phyloP scores from a whole-genome alignment of 1,284 basidiomycete species.

The Filobasidium uniguttulatum region DNA sequence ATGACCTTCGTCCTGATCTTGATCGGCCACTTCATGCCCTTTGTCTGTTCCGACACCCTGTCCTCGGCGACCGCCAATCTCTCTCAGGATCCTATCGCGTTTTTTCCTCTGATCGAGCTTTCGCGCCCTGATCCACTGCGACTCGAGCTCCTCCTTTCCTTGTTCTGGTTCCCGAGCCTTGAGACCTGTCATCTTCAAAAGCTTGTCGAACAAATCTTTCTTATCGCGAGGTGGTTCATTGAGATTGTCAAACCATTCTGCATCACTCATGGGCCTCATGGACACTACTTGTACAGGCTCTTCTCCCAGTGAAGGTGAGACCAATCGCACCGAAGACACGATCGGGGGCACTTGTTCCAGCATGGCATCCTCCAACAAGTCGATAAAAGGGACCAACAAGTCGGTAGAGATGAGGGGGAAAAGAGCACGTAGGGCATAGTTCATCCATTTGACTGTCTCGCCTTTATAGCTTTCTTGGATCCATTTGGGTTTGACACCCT shows the following conservation, averaged over 20 bases:
- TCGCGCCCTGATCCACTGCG: background rate
- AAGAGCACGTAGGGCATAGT: slow-evolving; percentile 30
- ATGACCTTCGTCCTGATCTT: slow-evolving; percentile 6
- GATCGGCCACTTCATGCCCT: background rate
- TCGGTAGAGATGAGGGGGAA: slow-evolving; percentile 36
- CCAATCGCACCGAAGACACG: slow-evolving; percentile 33
- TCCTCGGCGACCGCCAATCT: slow-evolving; percentile 14
- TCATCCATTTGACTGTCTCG: slow-evolving; percentile 10
- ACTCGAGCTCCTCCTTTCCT: too few relatives aligned
- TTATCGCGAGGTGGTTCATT: slow-evolving; percentile 15
- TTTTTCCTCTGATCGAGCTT: slow-evolving; percentile 16
- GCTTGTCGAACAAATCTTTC: too few relatives aligned
- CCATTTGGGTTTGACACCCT: slow-evolving; percentile 6
- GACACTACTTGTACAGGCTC: slow-evolving; percentile 32
- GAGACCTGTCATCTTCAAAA: too few relatives aligned
- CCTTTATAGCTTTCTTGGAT: slow-evolving; percentile 5
- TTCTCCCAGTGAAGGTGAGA: slow-evolving; percentile 28
- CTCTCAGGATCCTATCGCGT: slow-evolving; percentile 21
- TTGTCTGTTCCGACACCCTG: slow-evolving; percentile 7
- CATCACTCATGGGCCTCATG: slow-evolving; percentile 27
- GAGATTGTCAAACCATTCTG: slow-evolving; percentile 32
- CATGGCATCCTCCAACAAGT: slow-evolving; percentile 36
- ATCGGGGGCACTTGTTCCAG: slow-evolving; percentile 33
- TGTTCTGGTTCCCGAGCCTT: too few relatives aligned
- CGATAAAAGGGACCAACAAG: slow-evolving; percentile 36